A percentile compares a stretch with the other conserved stretches of the same genome.
Conservation (phyloP, 495 filamentous ascomycete genomes). For the Letharia lupina region DNA sequence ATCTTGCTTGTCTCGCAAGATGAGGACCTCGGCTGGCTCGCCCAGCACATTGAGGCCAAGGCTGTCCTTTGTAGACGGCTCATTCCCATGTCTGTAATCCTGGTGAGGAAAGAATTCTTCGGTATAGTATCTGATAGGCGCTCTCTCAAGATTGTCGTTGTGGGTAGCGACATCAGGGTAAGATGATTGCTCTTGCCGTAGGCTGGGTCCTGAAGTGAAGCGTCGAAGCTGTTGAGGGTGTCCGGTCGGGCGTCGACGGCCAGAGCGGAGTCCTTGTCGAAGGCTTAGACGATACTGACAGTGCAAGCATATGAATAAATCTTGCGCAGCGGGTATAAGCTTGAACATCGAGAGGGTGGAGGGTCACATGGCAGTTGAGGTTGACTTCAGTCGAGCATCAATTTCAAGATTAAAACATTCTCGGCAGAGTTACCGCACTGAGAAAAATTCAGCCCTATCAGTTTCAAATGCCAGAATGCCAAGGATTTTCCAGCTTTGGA, state of each 20-base stretch:
- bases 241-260: background rate
- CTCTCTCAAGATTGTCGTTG: background rate
- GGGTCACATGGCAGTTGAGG: background rate
- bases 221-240: slow-evolving; percentile 7
- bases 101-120: background rate
- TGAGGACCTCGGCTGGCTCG: slow-evolving; percentile 36
- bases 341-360: slow-evolving; percentile 6
- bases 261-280: background rate
- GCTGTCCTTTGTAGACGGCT: slow-evolving; percentile 7
- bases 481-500: no score
- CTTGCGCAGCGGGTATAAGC: slow-evolving; percentile 6
- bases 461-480: background rate
- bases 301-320: slow-evolving; percentile 9
- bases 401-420: background rate
- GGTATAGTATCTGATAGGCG: slow-evolving; percentile 1
- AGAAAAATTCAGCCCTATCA: background rate
- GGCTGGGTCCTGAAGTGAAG: background rate
- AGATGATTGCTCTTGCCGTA: slow-evolving; percentile 3
- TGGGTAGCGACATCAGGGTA: background rate
- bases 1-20: slow-evolving; percentile 25
- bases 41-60: slow-evolving; percentile 36
- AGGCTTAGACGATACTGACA: slow-evolving; percentile 13
- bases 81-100: background rate
- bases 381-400: background rate
- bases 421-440: background rate